A percentile compares a stretch with the other conserved stretches of the same genome.
Conservation (phyloP, 345 rosid species). For the Jatropha curcas region DNA sequence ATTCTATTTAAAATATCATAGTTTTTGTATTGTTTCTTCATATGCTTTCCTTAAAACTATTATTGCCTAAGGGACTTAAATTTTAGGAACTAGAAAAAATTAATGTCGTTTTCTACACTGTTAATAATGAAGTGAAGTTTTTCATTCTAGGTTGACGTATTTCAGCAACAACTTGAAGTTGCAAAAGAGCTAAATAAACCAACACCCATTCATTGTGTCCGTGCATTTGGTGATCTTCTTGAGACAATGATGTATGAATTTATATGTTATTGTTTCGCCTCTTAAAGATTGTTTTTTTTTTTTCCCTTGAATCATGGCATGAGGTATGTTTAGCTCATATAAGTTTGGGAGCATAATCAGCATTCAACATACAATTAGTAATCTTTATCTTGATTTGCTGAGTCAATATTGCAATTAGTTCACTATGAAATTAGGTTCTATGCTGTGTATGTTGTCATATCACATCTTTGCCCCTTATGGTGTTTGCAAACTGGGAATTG, state of each 20-base stretch:
- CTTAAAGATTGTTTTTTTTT: no score
- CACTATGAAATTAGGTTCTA: not conserved
- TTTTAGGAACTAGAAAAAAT: no score
- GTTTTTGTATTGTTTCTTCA: no score
- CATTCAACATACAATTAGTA: no score
- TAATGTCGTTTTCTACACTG: not conserved
- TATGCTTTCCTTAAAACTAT: no score
- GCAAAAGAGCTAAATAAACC: slow-evolving; percentile 82
- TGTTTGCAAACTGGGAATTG: not conserved
- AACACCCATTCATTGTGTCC: slow-evolving; percentile 81
- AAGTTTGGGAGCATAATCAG: not conserved
- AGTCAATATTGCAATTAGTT: not conserved
- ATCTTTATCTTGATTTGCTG: not conserved
- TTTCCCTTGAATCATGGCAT: not conserved
- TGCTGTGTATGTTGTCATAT: not conserved
- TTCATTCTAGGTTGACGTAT: slow-evolving; percentile 55
- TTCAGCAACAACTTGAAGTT: slow-evolving; percentile 76
- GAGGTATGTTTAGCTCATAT: not conserved
- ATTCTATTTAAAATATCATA: no score
- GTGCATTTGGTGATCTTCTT: slow-evolving; percentile 87
- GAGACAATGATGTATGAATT: slow-evolving; percentile 60
- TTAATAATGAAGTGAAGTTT: not conserved
- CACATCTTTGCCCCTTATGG: not conserved
- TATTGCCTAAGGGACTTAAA: no score
- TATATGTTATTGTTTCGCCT: no score